Conservation (phyloP, 2,329 filamentous ascomycete genomes). For the Emydomyces testavorans region DNA sequence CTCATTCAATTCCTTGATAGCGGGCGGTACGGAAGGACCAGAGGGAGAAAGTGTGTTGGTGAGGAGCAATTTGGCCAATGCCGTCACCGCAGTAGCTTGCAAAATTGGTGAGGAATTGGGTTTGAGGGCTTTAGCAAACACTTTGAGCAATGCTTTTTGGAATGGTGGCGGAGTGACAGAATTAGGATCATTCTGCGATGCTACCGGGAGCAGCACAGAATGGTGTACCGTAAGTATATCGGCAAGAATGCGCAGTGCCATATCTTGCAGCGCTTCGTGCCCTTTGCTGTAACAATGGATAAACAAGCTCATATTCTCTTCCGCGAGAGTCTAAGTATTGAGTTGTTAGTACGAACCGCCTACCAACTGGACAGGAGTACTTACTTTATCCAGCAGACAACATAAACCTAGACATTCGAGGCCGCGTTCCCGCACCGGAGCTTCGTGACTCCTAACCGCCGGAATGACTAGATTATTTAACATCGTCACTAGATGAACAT, state of each 20-base stretch:
- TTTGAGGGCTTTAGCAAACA: constrained; percentile 73
- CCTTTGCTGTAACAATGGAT: constrained; percentile 94
- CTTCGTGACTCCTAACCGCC: constrained; percentile 84
- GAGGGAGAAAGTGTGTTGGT: constrained; percentile 53
- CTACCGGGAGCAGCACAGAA: constrained; percentile 54
- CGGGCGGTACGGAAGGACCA: constrained; percentile 43
- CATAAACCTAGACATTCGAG: constrained; percentile 82
- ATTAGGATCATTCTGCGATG: constrained; percentile 31
- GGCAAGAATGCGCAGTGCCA: constrained; percentile 78
- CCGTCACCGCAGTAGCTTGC: constrained; percentile 67
- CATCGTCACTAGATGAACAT: constrained; percentile 90
- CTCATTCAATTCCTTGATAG: constrained; percentile 38
- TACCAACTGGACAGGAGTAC: constrained; percentile 13
- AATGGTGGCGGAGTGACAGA: constrained; percentile 41
- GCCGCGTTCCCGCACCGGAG: constrained; percentile 81
- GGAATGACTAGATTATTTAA: constrained; percentile 94
- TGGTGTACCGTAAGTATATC: constrained; percentile 88
- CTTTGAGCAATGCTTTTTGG: constrained; percentile 60
- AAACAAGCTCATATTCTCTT: constrained; percentile 85
- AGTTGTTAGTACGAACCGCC: neutral
- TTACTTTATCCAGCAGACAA: constrained; percentile 71
- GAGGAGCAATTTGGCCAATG: constrained; percentile 76
- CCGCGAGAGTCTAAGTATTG: constrained; percentile 55
- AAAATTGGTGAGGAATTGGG: constrained; percentile 59
- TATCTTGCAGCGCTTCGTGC: constrained; percentile 78